Conservation (phyloP, 768 basidiomycete genomes). For the Hysterangium stoloniferum region DNA sequence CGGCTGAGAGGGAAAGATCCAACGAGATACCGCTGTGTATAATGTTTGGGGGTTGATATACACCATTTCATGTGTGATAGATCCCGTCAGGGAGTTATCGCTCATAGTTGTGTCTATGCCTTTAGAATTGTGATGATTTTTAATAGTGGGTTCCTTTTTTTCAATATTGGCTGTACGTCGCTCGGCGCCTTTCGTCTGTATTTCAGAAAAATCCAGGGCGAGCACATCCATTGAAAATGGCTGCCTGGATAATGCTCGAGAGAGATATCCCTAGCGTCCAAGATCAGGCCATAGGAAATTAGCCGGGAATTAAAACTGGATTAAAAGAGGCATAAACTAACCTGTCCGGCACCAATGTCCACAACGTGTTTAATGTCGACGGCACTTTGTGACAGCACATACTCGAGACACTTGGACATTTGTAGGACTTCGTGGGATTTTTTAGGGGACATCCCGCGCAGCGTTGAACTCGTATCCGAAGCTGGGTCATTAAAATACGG, state of each 20-base stretch:
- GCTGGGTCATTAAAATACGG: not conserved
- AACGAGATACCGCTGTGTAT: slow-evolving; percentile 38
- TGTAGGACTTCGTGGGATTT: slow-evolving; percentile 64
- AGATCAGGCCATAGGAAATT: not conserved
- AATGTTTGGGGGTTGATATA: slow-evolving; percentile 46
- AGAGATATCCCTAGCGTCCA: slow-evolving; percentile 49
- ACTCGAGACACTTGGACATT: slow-evolving; percentile 49
- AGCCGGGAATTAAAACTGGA: too few species aligned
- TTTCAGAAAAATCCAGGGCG: slow-evolving; percentile 56
- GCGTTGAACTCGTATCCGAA: not conserved
- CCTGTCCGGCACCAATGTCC: slow-evolving; percentile 71
- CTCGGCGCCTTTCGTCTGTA: slow-evolving; percentile 52
- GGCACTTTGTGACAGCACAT: slow-evolving; percentile 25
- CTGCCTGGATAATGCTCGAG: slow-evolving; percentile 35
- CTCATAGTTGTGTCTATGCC: not conserved
- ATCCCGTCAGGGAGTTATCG: slow-evolving; percentile 21
- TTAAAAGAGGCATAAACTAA: slow-evolving; percentile 18
- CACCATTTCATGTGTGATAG: slow-evolving; percentile 49
- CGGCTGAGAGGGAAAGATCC: slow-evolving; percentile 31
- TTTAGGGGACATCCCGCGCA: slow-evolving; percentile 63
- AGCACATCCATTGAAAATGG: slow-evolving; percentile 39
- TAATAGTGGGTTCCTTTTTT: not conserved
- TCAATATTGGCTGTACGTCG: slow-evolving; percentile 27
- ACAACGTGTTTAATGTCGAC: slow-evolving; percentile 38
- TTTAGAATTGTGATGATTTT: not conserved